These are phyloP conservation scores for Termitomyces sp. DNA, from an alignment of 768 basidiomycete species.

Conservation along the genomic window DNA sequence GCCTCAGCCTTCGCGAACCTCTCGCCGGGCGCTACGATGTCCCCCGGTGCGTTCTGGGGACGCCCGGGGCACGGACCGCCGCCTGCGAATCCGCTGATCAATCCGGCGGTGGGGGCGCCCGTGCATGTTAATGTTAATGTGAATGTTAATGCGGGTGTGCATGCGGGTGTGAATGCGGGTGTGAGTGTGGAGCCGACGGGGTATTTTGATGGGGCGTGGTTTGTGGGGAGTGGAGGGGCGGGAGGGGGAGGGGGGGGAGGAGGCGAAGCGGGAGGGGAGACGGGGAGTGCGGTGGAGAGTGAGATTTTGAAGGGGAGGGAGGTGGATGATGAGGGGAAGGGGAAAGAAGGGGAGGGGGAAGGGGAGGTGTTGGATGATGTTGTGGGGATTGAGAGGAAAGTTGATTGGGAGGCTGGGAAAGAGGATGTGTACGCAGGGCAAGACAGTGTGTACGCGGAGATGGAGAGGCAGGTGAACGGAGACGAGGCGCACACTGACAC, in stretches of 20 bases:
- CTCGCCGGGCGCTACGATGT: conserved; percentile 73
- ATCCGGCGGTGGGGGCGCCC: conserved; percentile 47
- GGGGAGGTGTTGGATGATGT: neutral
- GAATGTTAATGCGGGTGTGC: neutral
- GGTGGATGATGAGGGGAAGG: neutral
- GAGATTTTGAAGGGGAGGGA: conserved; percentile 32
- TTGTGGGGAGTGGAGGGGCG: conserved; percentile 24
- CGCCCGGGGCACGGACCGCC: conserved; percentile 28
- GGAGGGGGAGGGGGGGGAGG: conserved; percentile 16
- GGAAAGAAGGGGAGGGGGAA: neutral
- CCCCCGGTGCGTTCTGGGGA: conserved; percentile 73
- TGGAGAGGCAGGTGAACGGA: neutral
- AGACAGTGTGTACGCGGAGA: neutral
- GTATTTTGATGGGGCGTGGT: conserved; percentile 45
- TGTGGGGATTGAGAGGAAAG: neutral
- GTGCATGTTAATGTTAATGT: conserved; percentile 30
- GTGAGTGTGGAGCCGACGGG: conserved; percentile 34
- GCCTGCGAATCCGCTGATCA: conserved; percentile 38
- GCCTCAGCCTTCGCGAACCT: conserved; percentile 34
- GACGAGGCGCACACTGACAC: neutral
- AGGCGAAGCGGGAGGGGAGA: too few relatives aligned
- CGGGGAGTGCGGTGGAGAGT: conserved; percentile 32
- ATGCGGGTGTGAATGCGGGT: neutral
- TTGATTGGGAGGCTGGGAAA: neutral
- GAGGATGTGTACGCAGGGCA: neutral